These are phyloP conservation scores for Ustilago sp. DNA, from an alignment of 1,284 basidiomycete species.

Conservation along the genomic window DNA sequence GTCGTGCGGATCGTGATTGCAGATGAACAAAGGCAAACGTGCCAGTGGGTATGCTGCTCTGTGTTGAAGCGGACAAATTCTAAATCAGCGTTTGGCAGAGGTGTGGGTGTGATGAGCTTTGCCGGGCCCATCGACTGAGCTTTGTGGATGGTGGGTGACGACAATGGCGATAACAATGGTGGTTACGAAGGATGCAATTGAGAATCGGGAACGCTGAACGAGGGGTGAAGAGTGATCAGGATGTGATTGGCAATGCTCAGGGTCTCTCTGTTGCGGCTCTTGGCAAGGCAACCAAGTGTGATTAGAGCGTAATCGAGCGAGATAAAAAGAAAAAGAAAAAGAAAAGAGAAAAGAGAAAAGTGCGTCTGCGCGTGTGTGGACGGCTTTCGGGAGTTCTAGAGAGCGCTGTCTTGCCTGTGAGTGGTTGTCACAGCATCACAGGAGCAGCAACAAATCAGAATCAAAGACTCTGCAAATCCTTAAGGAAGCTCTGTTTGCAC, in stretches of 20 bases:
- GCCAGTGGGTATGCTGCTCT: background rate
- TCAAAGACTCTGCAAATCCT: background rate
- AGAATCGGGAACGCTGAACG: background rate
- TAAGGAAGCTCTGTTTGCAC: background rate
- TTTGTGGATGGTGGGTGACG: background rate
- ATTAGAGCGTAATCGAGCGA: slow-evolving; percentile 2
- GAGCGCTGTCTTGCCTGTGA: background rate
- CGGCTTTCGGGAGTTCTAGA: background rate
- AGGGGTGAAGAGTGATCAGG: background rate
- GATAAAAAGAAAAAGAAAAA: background rate
- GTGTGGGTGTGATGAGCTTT: too few relatives aligned
- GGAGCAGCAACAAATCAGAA: background rate
- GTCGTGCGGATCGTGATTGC: background rate
- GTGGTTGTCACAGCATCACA: background rate
- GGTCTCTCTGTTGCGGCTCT: background rate
- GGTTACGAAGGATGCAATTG: background rate
- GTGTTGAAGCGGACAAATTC: background rate
- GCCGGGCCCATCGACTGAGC: too few relatives aligned
- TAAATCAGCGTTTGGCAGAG: background rate
- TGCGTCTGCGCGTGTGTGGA: background rate
- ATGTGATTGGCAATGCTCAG: slow-evolving; percentile 1
- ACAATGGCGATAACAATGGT: background rate
- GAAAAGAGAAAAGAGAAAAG: background rate
- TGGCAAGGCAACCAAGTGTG: background rate
- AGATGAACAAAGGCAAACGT: slow-evolving; percentile 1